Evolutionary conservation across 768 basidiomycete species (phyloP).

Genomic region (Rhodosporidiobolus sp.): DNA sequence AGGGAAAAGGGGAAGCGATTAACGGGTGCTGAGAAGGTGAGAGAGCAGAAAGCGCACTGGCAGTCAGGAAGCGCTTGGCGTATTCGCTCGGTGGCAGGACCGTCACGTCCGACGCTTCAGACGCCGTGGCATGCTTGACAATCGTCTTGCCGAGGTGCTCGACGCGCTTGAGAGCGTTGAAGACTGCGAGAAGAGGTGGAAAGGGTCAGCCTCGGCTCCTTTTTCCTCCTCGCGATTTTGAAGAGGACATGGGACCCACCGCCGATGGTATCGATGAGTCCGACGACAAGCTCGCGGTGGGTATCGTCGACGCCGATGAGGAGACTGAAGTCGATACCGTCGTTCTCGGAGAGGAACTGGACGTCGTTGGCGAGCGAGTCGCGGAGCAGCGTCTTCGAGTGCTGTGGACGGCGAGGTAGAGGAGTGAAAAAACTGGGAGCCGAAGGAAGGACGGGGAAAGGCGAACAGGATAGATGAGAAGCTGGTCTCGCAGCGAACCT

Average conservation of each 20-base stretch:
- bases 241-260: background rate
- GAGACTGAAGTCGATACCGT: constrained; percentile 94
- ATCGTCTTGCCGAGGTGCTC: constrained; percentile 31
- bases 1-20: no score
- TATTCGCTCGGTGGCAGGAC: constrained; percentile 29
- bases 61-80: constrained; percentile 13
- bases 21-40: background rate
- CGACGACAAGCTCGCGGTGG: constrained; percentile 20
- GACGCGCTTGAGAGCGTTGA: constrained; percentile 27
- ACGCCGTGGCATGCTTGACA: constrained; percentile 2
- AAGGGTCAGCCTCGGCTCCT: background rate
- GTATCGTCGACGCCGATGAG: constrained; percentile 78
- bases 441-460: background rate
- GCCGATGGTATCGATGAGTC: constrained; percentile 29
- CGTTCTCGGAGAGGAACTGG: constrained; percentile 84
- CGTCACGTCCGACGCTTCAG: constrained; percentile 18
- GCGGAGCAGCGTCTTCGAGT: constrained; percentile 85
- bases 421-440: constrained; percentile 53
- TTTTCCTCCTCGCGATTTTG: background rate
- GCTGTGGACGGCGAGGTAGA: constrained; percentile 86
- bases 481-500: constrained; percentile 22
- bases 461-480: constrained; percentile 30
- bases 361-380: constrained; percentile 90
- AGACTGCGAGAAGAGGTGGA: constrained; percentile 9
- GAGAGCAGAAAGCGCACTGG: background rate